A percentile compares a stretch with the other conserved stretches of the same genome.
Evolutionary conservation across 805 yeast genomes (phyloP).

Genomic region (Peterozyma xylosa): DNA sequence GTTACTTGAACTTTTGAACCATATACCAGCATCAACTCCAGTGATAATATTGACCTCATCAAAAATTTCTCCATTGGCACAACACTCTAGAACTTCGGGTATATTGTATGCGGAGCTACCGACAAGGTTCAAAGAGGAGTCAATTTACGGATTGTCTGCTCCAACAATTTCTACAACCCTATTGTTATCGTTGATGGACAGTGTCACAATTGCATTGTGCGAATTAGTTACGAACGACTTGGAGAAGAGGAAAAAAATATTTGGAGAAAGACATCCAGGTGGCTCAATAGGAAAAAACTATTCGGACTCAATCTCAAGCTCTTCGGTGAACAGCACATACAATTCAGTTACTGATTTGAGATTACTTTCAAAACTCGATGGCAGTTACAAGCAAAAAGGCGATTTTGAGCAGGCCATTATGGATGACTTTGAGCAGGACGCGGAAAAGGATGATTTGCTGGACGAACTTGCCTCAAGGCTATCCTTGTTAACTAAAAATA

Average conservation of each 20-base stretch:
- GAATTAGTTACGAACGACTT: slow-evolving; percentile 58
- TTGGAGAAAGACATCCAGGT: slow-evolving; percentile 80
- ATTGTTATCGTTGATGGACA: slow-evolving; percentile 70
- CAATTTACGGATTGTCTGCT: slow-evolving; percentile 73
- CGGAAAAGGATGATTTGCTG: neutral
- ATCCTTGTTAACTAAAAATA: neutral
- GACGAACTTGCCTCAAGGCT: neutral
- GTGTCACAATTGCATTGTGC: slow-evolving; percentile 64
- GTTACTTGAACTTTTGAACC: slow-evolving; percentile 48
- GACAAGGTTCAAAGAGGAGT: slow-evolving; percentile 44
- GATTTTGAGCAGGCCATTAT: no score
- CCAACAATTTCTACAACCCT: slow-evolving; percentile 83
- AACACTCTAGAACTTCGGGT: slow-evolving; percentile 38
- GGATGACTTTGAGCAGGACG: neutral
- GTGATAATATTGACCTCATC: slow-evolving; percentile 59
- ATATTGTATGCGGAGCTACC: slow-evolving; percentile 62
- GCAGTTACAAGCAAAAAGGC: neutral
- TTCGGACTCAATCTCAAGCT: slow-evolving; percentile 10
- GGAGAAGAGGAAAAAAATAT: slow-evolving; percentile 42
- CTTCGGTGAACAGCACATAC: slow-evolving; percentile 17
- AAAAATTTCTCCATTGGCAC: slow-evolving; percentile 46
- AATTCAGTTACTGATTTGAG: neutral
- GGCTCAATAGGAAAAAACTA: slow-evolving; percentile 73
- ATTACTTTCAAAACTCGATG: neutral
- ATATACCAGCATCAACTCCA: slow-evolving; percentile 45